These are phyloP conservation scores for Aspergillus mulundensis DNA, from an alignment of 495 filamentous ascomycete species.

Conservation along the genomic window DNA sequence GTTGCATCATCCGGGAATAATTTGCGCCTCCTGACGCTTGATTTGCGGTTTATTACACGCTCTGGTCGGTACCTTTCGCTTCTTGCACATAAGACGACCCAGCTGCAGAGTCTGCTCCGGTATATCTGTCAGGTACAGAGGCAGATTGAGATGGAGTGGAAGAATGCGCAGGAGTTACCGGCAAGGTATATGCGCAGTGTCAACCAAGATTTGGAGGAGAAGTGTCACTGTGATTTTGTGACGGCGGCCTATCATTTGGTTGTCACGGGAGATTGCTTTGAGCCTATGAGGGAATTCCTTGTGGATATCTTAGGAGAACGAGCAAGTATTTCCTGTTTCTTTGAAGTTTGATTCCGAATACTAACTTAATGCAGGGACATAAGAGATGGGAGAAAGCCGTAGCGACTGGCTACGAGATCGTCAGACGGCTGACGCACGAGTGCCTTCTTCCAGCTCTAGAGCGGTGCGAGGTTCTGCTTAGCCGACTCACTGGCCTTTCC, in stretches of 20 bases:
- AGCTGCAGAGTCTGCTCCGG: conserved; percentile 76
- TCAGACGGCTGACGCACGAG: conserved; percentile 76
- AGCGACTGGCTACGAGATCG: conserved; percentile 65
- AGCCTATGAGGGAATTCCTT: conserved; percentile 78
- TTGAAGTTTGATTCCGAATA: neutral
- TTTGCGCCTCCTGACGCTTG: conserved; percentile 68
- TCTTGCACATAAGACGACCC: conserved; percentile 79
- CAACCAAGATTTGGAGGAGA: conserved; percentile 58
- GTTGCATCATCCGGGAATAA: conserved; percentile 41
- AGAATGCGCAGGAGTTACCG: conserved; percentile 76
- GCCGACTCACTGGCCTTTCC: conserved; percentile 79
- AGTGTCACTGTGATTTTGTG: conserved; percentile 59
- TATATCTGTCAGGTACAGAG: conserved; percentile 75
- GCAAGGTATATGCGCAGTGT: conserved; percentile 70
- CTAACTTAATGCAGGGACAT: conserved; percentile 61
- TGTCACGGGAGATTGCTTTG: conserved; percentile 75
- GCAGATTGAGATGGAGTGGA: conserved; percentile 75
- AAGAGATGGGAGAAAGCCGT: conserved; percentile 95
- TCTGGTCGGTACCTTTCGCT: conserved; percentile 77
- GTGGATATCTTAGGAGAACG: conserved; percentile 81
- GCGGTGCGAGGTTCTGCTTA: conserved; percentile 74
- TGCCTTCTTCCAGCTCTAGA: conserved; percentile 85
- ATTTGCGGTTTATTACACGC: conserved; percentile 74
- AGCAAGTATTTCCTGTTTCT: conserved; percentile 46
- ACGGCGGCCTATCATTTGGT: conserved; percentile 82